phyloP scores from a whole-genome alignment of 129 eudicot genomes.

The Escallonia rubra region DNA sequence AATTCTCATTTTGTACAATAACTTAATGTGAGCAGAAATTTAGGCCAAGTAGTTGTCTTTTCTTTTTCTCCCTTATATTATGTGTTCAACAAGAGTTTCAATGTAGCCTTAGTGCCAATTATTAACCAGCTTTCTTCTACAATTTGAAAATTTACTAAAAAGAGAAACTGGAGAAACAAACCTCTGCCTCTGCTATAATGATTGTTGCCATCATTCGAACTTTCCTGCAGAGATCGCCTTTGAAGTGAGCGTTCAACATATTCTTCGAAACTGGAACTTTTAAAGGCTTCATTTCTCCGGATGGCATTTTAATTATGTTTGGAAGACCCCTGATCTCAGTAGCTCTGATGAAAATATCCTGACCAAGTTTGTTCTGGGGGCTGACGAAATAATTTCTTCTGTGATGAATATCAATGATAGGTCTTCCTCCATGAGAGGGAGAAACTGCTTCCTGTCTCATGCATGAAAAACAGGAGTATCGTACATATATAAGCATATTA shows the following conservation, averaged over 20 bases:
- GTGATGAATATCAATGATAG: slow-evolving; percentile 68
- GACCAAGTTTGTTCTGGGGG: slow-evolving; percentile 93
- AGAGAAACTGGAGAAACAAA: slow-evolving; percentile 20
- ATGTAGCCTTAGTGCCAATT: background rate
- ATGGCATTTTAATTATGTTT: slow-evolving; percentile 75
- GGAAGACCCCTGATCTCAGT: slow-evolving; percentile 62
- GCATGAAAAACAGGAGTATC: slow-evolving; percentile 2
- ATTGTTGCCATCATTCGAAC: slow-evolving; percentile 62
- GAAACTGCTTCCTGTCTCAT: slow-evolving; percentile 58
- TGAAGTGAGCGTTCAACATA: slow-evolving; percentile 88
- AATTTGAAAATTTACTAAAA: background rate
- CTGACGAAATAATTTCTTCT: slow-evolving; percentile 56
- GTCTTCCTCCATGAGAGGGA: slow-evolving; percentile 39
- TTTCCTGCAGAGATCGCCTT: slow-evolving; percentile 57
- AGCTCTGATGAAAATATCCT: slow-evolving; percentile 77
- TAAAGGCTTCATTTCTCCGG: slow-evolving; percentile 74
- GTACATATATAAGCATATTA: background rate
- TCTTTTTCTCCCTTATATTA: no score
- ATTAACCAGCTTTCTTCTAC: background rate
- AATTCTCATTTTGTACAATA: no score
- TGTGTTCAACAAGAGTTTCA: no score
- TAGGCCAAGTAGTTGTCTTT: no score
- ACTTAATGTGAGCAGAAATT: no score
- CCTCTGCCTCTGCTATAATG: slow-evolving; percentile 83
- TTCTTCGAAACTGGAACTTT: slow-evolving; percentile 86